Evolutionary conservation across 176 grass and related monocot genomes (phyloP), one percentile per base, ranked within the genome.

Genomic region (Musa beccarii): DNA sequence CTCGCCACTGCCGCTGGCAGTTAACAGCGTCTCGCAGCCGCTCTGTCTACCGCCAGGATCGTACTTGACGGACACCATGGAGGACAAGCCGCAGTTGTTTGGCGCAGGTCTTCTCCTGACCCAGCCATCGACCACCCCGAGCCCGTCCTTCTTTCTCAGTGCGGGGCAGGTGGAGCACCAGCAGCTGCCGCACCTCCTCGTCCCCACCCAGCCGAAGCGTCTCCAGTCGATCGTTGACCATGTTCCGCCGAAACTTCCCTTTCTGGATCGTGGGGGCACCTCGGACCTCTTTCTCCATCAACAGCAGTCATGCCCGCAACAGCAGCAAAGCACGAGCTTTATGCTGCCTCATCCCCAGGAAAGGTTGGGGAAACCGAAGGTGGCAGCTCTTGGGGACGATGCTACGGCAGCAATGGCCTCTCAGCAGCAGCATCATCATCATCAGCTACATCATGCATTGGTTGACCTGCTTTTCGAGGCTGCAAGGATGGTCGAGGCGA

Each of bases 401-500:
- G 83, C 78, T 49, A 66, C 71, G 21, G 61, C 73, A 25, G 57
- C 81, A 28, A 68, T 62, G n/a, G 54, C 54, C 51, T 66, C 55
- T 65, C 54, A 82, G 66, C 89, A 82, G 68, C 82, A 92, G 67
- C 92, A 86, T 57, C 62, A 43, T 43, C 34, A 43, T 43, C 34
- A 43, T 43, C 34, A 6, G 34, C 34, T 54, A 25, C 52, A 50
- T n/a, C 69, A 80, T 29, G 78, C 55, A 63, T 13, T 92, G 26
- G 75, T 88, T 25, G 85, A 88, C 77, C 77, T 82, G 34, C 84
- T 98, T 19, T 83, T 76, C 12, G 90, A 89, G 61, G 90, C 95
- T 65, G 95, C 90, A n/a, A 90, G 87, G 82, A 87, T 87, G 67
- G 80, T 88, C 7, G 95, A 93, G 80, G 84, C 82, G 74, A 88